Evolutionary conservation across 1,139 yeast genomes (phyloP).

Genomic region (Geotrichum carabidarum): DNA sequence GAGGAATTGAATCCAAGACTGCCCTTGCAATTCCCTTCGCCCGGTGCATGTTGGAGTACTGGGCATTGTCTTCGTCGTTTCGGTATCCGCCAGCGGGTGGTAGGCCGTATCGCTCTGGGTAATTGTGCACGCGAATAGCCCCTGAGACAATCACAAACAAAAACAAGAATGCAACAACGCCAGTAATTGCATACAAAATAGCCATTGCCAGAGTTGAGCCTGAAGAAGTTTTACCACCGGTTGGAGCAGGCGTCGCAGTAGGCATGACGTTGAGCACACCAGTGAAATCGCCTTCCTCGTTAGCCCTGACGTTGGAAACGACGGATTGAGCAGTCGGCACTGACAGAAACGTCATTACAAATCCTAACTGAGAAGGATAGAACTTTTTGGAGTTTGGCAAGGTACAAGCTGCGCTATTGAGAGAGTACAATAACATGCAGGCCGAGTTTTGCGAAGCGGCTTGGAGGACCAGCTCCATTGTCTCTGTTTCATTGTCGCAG

Average conservation of each 20-base stretch:
- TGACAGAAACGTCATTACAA: conserved; percentile 32
- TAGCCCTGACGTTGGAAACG: conserved; percentile 22
- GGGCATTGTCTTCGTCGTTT: conserved; percentile 18
- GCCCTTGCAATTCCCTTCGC: conserved; percentile 39
- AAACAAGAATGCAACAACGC: conserved; percentile 33
- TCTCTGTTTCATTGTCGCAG: conserved; percentile 31
- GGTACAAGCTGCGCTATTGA: conserved; percentile 28
- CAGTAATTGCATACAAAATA: conserved; percentile 33
- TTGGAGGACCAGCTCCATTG: conserved; percentile 26
- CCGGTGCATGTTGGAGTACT: conserved; percentile 23
- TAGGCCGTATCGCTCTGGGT: conserved; percentile 37
- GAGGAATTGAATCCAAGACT: conserved; percentile 38
- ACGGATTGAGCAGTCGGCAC: conserved; percentile 26
- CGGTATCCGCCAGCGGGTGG: conserved; percentile 21
- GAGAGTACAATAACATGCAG: conserved; percentile 33
- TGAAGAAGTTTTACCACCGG: conserved; percentile 9
- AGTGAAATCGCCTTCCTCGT: conserved; percentile 17
- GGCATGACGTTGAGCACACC: conserved; percentile 20
- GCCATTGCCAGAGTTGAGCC: conserved; percentile 33
- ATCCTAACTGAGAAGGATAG: conserved; percentile 31
- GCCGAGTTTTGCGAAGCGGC: conserved; percentile 28
- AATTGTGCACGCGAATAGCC: conserved; percentile 36
- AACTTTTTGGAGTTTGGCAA: conserved; percentile 24
- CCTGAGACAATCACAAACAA: conserved; percentile 35
- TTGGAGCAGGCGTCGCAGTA: conserved; percentile 22